phyloP scores from a whole-genome alignment of 140 eudicot species.

The Flaveria floridana region DNA sequence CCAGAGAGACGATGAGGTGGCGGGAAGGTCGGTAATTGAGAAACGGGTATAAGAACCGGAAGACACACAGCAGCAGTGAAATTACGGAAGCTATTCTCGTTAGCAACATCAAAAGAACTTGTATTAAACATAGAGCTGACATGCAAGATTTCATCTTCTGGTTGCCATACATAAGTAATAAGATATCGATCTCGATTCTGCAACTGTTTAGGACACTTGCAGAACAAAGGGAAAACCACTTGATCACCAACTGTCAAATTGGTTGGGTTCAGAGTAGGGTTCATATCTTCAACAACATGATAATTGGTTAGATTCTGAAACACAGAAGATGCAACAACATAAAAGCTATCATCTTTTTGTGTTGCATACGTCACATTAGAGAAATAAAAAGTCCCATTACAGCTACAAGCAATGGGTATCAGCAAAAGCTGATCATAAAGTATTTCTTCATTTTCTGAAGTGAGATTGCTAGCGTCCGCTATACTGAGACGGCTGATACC shows the following conservation, averaged over 20 bases:
- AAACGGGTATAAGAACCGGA: slow-evolving; percentile 65
- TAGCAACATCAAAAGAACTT: slow-evolving; percentile 37
- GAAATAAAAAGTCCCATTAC: slow-evolving; percentile 49
- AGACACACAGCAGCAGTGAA: slow-evolving; percentile 57
- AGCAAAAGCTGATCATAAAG: slow-evolving; percentile 56
- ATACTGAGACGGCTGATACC: slow-evolving; percentile 55
- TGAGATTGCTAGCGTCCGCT: slow-evolving; percentile 49
- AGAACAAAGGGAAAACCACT: slow-evolving; percentile 65
- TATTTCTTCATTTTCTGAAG: slow-evolving; percentile 47
- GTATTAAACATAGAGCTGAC: slow-evolving; percentile 61
- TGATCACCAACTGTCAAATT: slow-evolving; percentile 55
- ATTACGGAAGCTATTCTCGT: slow-evolving; percentile 54
- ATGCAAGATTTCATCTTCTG: slow-evolving; percentile 44
- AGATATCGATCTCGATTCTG: slow-evolving; percentile 40
- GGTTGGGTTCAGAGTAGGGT: slow-evolving; percentile 52
- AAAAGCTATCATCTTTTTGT: slow-evolving; percentile 59
- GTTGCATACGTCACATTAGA: slow-evolving; percentile 54
- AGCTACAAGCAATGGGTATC: slow-evolving; percentile 58
- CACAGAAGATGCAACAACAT: slow-evolving; percentile 49
- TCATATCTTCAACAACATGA: slow-evolving; percentile 51
- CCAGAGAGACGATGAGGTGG: slow-evolving; percentile 33
- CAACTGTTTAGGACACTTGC: slow-evolving; percentile 57
- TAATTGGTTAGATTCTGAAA: slow-evolving; percentile 62
- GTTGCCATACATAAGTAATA: slow-evolving; percentile 80
- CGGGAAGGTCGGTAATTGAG: slow-evolving; percentile 42